phyloP scores from a whole-genome alignment of 2,329 filamentous ascomycete species.

The Falciphora oryzae region DNA sequence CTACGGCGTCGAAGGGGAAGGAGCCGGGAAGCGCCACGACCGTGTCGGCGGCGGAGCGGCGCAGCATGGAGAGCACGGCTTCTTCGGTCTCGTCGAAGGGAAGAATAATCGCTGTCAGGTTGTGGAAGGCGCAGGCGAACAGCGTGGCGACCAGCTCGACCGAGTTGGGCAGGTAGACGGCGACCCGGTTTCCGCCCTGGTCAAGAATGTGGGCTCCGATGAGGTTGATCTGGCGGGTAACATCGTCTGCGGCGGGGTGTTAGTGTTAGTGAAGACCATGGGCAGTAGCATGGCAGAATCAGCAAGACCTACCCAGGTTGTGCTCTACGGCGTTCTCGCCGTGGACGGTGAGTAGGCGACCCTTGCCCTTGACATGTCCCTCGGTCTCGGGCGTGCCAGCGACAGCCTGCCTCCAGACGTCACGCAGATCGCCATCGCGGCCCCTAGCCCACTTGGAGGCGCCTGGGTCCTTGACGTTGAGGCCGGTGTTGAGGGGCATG shows the following conservation, averaged over 20 bases:
- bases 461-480: slow-evolving; percentile 76
- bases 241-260: slow-evolving; percentile 42
- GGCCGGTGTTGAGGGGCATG: slow-evolving; percentile 68
- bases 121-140: slow-evolving; percentile 88
- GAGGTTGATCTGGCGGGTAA: slow-evolving; percentile 82
- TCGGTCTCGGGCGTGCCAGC: slow-evolving; percentile 59
- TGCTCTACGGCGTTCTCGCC: slow-evolving; percentile 74
- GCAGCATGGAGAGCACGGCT: slow-evolving; percentile 65
- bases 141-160: slow-evolving; percentile 77
- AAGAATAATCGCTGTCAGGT: slow-evolving; percentile 75
- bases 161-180: slow-evolving; percentile 89
- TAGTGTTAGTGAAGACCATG: background rate
- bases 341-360: slow-evolving; percentile 71
- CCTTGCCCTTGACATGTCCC: slow-evolving; percentile 52
- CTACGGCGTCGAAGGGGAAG: slow-evolving; percentile 72
- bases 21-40: slow-evolving; percentile 80
- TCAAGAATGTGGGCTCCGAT: slow-evolving; percentile 73
- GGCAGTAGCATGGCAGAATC: background rate
- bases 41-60: slow-evolving; percentile 68
- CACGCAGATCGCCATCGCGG: slow-evolving; percentile 81
- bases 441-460: slow-evolving; percentile 79
- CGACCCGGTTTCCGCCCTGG: slow-evolving; percentile 69
- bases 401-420: slow-evolving; percentile 77
- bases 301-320: slow-evolving; percentile 43
- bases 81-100: slow-evolving; percentile 73